Base-by-base conservation (phyloP, 2,329 filamentous ascomycete species). In the Diaporthe destruens region DNA sequence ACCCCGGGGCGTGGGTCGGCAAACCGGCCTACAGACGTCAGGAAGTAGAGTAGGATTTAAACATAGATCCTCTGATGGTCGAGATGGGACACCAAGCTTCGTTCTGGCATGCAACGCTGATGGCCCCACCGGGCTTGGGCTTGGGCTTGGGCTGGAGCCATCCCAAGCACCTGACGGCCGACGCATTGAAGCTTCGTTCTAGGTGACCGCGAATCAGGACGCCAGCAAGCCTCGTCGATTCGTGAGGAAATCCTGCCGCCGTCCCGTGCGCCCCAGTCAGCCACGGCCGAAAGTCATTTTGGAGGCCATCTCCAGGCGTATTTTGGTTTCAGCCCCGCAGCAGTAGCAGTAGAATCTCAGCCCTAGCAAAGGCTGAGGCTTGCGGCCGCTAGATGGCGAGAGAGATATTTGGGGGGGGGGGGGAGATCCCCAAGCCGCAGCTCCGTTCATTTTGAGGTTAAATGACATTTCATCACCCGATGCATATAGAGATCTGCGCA, bases 341-440 rank as follows among this genome's bases (percentile, higher is more conserved):
- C 61, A 20, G 18, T n/a, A 20, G 18, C 44, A 20, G 44, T 23
- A 51, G 14, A n/a, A 66, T 4, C 47, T 66, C 61, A 66, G 61
- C 61, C 61, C 61, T 66, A 66, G 61, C n/a, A 36, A 39, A 66
- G 61, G 61, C 61, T 66, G 61, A 66, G 47, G 47, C 47, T 14
- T 66, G 61, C 61, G 61, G 61, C 61, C 61, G 61, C 61, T 51
- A 20, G 47, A 23, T 25, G 61, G 32, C 44, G 44, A 49, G 59
- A 9, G 54, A 39, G 32, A 39, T 14, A 9, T 66, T 20, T 47
- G 39, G 39, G 39, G 44, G 44, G 36, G 12, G 11, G 36, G 44
- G 32, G 61, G 44, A 32, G 53, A 65, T 51, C 61, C 61, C 61
- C 61, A 65, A 65, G 61, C 61, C 32, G 44, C 44, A 63, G 61